Percentiles rank a stretch among this genome's conserved stretches.
Evolutionary conservation across 331 rosid species (phyloP).

Genomic region (Prunus yedoensis): DNA sequence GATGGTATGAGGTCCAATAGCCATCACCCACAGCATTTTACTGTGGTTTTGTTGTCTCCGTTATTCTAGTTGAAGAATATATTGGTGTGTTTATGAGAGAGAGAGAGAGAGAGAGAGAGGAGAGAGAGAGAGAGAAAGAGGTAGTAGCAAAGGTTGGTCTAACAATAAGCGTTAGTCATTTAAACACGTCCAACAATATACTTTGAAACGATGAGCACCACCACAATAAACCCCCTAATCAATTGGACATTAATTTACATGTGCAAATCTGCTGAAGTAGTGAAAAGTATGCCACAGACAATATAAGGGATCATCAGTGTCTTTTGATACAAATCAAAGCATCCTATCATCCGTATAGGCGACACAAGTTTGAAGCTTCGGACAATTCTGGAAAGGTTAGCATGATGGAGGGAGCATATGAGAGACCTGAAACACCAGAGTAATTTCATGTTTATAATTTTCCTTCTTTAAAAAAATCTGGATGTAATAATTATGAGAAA

Average conservation of each 20-base stretch:
- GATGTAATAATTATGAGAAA: neutral
- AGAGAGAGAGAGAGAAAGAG: neutral
- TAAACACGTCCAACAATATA: neutral
- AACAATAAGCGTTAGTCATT: neutral
- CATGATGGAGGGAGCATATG: conserved; percentile 11
- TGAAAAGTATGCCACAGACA: neutral
- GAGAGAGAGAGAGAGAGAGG: too few species aligned
- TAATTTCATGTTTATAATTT: neutral
- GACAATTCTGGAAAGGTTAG: conserved; percentile 25
- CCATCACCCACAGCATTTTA: too few species aligned
- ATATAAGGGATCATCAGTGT: too few species aligned
- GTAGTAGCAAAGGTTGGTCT: neutral
- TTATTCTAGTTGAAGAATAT: too few species aligned
- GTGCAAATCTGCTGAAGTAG: neutral
- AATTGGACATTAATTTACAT: neutral
- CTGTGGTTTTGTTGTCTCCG: too few species aligned
- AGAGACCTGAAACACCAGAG: conserved; percentile 7
- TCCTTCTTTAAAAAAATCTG: neutral
- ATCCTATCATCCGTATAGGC: neutral
- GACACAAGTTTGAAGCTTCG: conserved; percentile 18
- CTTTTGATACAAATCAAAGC: neutral
- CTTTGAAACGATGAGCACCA: neutral
- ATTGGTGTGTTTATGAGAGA: too few species aligned
- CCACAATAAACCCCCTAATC: neutral
- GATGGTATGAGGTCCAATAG: too few species aligned